Evolutionary conservation across 1,284 basidiomycete genomes (phyloP).

Genomic region (Hymenochaete sp.): DNA sequence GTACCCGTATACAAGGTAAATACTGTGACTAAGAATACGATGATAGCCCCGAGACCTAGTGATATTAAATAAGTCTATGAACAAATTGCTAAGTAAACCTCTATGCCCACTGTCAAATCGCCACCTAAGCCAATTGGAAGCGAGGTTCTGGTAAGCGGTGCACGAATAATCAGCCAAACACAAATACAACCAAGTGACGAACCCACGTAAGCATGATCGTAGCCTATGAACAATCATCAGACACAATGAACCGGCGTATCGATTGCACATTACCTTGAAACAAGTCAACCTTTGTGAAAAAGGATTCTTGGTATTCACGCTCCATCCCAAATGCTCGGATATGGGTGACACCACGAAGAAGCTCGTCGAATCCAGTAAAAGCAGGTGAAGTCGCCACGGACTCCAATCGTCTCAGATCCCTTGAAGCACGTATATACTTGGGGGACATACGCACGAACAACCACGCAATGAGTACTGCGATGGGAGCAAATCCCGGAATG

Average conservation of each 20-base stretch:
- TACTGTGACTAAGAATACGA: slow-evolving; percentile 68
- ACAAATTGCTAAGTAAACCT: neutral
- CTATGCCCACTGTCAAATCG: slow-evolving; percentile 54
- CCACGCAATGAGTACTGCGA: slow-evolving; percentile 62
- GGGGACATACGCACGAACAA: slow-evolving; percentile 66
- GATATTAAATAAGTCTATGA: slow-evolving; percentile 2
- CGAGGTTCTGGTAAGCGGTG: slow-evolving; percentile 45
- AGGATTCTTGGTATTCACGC: slow-evolving; percentile 59
- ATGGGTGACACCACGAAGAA: slow-evolving; percentile 67
- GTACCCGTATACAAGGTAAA: slow-evolving; percentile 64
- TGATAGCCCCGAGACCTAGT: slow-evolving; percentile 62
- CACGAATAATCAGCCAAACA: slow-evolving; percentile 7
- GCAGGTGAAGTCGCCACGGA: slow-evolving; percentile 59
- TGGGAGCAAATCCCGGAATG: slow-evolving; percentile 61
- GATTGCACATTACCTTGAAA: slow-evolving; percentile 58
- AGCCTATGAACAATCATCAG: slow-evolving; percentile 35
- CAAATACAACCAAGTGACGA: neutral
- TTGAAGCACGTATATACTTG: slow-evolving; percentile 57
- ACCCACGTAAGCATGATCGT: slow-evolving; percentile 62
- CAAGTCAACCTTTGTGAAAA: slow-evolving; percentile 70
- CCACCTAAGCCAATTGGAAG: slow-evolving; percentile 62
- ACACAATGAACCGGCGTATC: slow-evolving; percentile 58
- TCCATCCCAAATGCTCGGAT: slow-evolving; percentile 82
- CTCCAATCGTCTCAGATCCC: slow-evolving; percentile 68
- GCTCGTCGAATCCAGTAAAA: slow-evolving; percentile 71